These are phyloP conservation scores for Heteromeles arbutifolia DNA, from an alignment of 306 rosid genomes.

Conservation along the genomic window DNA sequence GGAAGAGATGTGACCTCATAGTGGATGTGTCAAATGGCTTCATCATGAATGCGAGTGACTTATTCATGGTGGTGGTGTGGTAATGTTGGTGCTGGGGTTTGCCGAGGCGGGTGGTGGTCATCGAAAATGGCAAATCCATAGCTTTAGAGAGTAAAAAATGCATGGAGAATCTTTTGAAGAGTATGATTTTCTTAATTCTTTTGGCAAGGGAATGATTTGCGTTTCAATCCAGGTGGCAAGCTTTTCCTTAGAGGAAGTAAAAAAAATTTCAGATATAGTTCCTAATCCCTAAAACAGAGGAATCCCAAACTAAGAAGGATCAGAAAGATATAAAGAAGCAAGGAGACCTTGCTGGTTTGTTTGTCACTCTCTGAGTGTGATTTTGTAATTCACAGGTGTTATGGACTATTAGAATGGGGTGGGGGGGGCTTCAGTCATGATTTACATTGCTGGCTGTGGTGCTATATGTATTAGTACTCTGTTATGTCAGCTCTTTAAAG, in stretches of 20 bases:
- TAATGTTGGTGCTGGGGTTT: neutral
- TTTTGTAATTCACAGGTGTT: neutral
- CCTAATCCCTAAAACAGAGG: neutral
- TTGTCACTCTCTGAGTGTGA: neutral
- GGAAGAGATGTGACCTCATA: neutral
- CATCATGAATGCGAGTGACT: neutral
- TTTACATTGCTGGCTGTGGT: neutral
- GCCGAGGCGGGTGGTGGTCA: neutral
- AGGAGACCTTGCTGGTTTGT: neutral
- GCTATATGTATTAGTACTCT: neutral
- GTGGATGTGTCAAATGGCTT: neutral
- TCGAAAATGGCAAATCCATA: neutral
- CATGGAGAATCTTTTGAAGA: neutral
- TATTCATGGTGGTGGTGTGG: neutral
- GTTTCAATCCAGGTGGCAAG: neutral
- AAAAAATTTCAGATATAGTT: neutral
- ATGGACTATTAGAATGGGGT: neutral
- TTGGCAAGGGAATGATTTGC: neutral
- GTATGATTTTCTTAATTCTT: neutral
- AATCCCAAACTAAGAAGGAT: neutral
- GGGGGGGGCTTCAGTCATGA: neutral
- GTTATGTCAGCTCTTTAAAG: neutral
- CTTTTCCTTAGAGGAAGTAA: neutral
- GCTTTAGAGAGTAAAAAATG: neutral
- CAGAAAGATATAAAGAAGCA: neutral